Percentiles rank a stretch among this genome's conserved stretches.
These are phyloP conservation scores for Solanum hybrid DNA, from an alignment of 305 asterid species.

Conservation along the genomic window DNA sequence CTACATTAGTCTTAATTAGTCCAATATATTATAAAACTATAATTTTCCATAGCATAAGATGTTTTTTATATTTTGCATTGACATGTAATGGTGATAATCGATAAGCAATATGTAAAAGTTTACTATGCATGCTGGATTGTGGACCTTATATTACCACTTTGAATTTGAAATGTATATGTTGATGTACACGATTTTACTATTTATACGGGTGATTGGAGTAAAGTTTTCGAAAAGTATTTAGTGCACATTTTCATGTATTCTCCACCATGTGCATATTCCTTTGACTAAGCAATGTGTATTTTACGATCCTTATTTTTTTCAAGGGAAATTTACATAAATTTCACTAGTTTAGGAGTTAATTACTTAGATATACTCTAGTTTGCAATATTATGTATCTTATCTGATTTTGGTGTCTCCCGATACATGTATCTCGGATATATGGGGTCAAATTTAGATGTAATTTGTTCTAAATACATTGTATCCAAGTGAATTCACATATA, in stretches of 20 bases:
- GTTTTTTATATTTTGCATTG: not conserved
- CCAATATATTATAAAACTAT: no score
- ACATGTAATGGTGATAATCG: not conserved
- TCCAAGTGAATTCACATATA: no score
- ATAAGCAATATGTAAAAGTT: not conserved
- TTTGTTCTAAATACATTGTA: not conserved
- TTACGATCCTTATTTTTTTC: not conserved
- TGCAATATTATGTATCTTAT: no score
- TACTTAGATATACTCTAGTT: no score
- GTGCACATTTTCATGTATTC: not conserved
- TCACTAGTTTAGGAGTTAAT: not conserved
- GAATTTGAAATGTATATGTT: not conserved
- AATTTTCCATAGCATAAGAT: not conserved
- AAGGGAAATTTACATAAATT: no score
- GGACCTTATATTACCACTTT: no score
- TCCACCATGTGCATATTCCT: not conserved
- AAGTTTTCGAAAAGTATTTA: not conserved
- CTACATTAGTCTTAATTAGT: no score
- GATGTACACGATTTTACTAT: not conserved
- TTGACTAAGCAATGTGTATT: not conserved
- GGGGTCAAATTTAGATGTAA: not conserved
- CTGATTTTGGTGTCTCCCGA: not conserved
- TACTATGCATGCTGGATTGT: not conserved
- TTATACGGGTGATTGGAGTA: not conserved
- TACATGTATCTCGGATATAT: not conserved